Conservation (phyloP, 192 early-diverging fungal genomes). For the Diversispora epigaea region DNA sequence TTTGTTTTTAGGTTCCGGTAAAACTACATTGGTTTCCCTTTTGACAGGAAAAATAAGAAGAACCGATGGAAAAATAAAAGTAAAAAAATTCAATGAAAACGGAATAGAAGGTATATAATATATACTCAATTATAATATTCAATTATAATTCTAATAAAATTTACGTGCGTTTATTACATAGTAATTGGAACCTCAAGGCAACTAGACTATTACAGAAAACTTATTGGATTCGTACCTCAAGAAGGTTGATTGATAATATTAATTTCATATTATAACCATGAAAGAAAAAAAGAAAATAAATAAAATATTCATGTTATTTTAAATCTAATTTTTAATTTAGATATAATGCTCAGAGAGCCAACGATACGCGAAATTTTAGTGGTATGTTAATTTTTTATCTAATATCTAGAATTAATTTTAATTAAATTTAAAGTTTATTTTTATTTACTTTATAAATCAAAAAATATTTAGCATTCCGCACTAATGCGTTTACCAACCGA, state of each 20-base stretch:
- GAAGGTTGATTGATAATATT: slow-evolving; percentile 37
- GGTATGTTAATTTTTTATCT: neutral
- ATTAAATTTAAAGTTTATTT: neutral
- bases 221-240: slow-evolving; percentile 75
- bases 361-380: slow-evolving; percentile 65
- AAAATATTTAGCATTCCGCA: slow-evolving; percentile 53
- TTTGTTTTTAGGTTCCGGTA: slow-evolving; percentile 45
- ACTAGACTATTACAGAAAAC: slow-evolving; percentile 59
- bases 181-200: slow-evolving; percentile 61
- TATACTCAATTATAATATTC: neutral
- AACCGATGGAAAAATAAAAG: slow-evolving; percentile 49
- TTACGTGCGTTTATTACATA: neutral
- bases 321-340: slow-evolving; percentile 34
- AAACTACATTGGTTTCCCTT: slow-evolving; percentile 63
- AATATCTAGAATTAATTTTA: neutral
- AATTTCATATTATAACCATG: too few species aligned
- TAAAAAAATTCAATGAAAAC: too few species aligned
- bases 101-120: slow-evolving; percentile 27
- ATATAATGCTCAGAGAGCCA: slow-evolving; percentile 59
- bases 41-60: slow-evolving; percentile 63
- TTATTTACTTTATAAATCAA: neutral
- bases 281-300: neutral
- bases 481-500: slow-evolving; percentile 60
- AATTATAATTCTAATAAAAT: neutral
- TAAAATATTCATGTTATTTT: neutral